Evolutionary conservation across 805 yeast genomes (phyloP).

Genomic region (Candida oleophila): DNA sequence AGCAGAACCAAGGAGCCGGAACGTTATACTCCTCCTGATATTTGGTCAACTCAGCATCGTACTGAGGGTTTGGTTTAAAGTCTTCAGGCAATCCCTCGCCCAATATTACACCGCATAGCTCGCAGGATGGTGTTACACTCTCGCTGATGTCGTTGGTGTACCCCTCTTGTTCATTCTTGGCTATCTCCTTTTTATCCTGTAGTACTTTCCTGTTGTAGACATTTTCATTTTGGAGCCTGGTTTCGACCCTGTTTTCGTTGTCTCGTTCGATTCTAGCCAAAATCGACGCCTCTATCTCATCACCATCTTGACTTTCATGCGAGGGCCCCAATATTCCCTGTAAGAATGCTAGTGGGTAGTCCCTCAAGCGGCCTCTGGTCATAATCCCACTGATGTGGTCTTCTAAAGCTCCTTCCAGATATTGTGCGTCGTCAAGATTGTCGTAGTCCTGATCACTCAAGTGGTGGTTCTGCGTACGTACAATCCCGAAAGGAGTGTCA

Average conservation of each 20-base stretch:
- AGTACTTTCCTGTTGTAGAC: slow-evolving; percentile 28
- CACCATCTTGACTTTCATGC: background rate
- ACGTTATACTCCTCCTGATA: slow-evolving; percentile 27
- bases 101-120: slow-evolving; percentile 67
- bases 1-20: slow-evolving; percentile 69
- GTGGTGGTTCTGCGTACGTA: no score
- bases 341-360: background rate
- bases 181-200: slow-evolving; percentile 25
- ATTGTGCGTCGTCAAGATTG: background rate
- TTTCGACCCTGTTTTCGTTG: slow-evolving; percentile 35
- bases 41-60: slow-evolving; percentile 24
- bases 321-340: slow-evolving; percentile 1
- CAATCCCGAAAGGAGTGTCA: background rate
- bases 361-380: background rate
- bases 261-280: slow-evolving; percentile 41
- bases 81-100: slow-evolving; percentile 70
- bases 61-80: slow-evolving; percentile 35
- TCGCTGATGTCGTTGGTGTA: slow-evolving; percentile 31
- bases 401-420: background rate
- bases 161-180: slow-evolving; percentile 21
- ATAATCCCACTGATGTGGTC: background rate
- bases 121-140: slow-evolving; percentile 37
- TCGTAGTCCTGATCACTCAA: no score
- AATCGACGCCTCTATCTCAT: slow-evolving; percentile 27
- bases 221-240: slow-evolving; percentile 30